Conservation (phyloP, 805 yeast species). For the Yueomyces sinensis region DNA sequence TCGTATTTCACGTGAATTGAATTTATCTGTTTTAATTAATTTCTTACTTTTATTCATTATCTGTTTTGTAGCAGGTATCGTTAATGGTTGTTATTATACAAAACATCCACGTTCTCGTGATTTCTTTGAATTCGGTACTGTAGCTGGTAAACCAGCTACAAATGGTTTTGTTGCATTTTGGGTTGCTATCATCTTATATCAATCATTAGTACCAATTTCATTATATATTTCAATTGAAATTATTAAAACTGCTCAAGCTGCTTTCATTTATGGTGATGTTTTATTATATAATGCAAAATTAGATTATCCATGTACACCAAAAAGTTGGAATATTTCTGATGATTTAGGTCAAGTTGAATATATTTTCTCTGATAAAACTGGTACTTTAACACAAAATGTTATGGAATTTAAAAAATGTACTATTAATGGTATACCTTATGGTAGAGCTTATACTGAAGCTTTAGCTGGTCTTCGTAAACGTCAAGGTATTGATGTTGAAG, state of each 20-base stretch:
- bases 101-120: conserved; percentile 36
- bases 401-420: conserved; percentile 82
- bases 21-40: conserved; percentile 55
- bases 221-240: conserved; percentile 73
- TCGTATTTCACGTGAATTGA: conserved; percentile 59
- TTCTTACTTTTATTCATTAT: conserved; percentile 49
- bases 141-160: conserved; percentile 48
- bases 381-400: conserved; percentile 70
- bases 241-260: conserved; percentile 73
- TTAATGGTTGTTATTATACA: conserved; percentile 56
- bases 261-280: conserved; percentile 64
- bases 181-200: conserved; percentile 65
- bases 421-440: conserved; percentile 59
- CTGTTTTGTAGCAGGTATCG: conserved; percentile 58
- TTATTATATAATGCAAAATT: conserved; percentile 53
- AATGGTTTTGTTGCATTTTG: conserved; percentile 66
- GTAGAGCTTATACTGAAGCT: conserved; percentile 76
- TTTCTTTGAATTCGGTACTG: conserved; percentile 56
- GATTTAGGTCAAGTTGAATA: conserved; percentile 81
- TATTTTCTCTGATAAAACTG: conserved; percentile 74
- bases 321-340: conserved; percentile 77
- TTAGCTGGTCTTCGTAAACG: conserved; percentile 66
- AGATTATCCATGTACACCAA: conserved; percentile 76
- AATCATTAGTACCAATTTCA: conserved; percentile 73
- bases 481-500: conserved; percentile 62